A percentile compares a stretch with the other conserved stretches of the same genome.
Evolutionary conservation across 2,329 filamentous ascomycete species (phyloP).

Genomic region (Gnomoniopsis sp.): DNA sequence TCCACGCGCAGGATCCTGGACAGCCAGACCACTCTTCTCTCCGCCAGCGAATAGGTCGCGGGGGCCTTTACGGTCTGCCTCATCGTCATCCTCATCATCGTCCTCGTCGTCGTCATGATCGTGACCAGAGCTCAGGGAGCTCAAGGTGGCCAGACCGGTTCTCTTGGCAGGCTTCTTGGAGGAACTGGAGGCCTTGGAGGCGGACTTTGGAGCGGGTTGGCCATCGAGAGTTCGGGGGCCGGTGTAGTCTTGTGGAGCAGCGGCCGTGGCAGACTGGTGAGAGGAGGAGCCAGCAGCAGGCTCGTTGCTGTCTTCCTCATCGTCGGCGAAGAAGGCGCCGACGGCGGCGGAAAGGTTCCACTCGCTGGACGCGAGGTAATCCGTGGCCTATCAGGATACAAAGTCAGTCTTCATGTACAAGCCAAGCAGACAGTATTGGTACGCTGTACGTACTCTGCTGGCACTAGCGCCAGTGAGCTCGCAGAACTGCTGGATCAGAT

Average conservation of each 20-base stretch:
- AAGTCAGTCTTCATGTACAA: background rate
- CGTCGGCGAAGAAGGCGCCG: conserved; percentile 58
- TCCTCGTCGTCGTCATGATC: conserved; percentile 59
- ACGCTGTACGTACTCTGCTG: conserved; percentile 38
- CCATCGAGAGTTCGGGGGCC: conserved; percentile 63
- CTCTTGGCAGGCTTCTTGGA: conserved; percentile 47
- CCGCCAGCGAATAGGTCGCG: conserved; percentile 78
- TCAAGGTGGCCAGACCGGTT: conserved; percentile 59
- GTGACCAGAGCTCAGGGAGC: conserved; percentile 50
- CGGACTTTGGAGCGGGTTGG: conserved; percentile 49
- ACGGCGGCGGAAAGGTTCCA: conserved; percentile 66
- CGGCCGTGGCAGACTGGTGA: background rate
- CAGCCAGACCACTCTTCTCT: conserved; percentile 73
- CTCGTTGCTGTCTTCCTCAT: conserved; percentile 47
- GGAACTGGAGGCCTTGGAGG: conserved; percentile 31
- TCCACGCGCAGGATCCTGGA: conserved; percentile 56
- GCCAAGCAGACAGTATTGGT: background rate
- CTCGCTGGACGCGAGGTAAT: conserved; percentile 61
- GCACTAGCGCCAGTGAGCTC: conserved; percentile 50
- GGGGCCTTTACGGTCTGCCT: conserved; percentile 55
- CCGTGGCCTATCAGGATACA: conserved; percentile 52
- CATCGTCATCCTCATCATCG: conserved; percentile 51
- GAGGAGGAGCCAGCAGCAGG: conserved; percentile 38
- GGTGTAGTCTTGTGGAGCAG: conserved; percentile 45
- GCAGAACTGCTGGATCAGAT: conserved; percentile 50